Evolutionary conservation across 192 early-diverging fungal species (phyloP).

Genomic region (Glomus cerebriforme): DNA sequence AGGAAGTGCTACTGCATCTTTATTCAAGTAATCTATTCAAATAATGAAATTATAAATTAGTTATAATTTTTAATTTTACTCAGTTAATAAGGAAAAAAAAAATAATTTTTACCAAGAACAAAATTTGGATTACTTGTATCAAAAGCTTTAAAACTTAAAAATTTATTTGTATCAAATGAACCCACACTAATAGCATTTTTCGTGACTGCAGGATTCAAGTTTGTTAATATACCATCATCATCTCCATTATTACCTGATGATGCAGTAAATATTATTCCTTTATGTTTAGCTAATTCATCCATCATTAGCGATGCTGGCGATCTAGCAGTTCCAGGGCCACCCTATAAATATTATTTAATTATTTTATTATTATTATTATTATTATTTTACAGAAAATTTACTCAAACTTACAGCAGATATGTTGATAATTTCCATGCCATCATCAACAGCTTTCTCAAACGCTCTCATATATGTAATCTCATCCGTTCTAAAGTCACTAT

Average conservation of each 20-base stretch:
- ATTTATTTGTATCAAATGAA: too few relatives aligned
- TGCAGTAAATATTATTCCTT: constrained; percentile 37
- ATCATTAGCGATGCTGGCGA: constrained; percentile 49
- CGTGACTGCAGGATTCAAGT: constrained; percentile 34
- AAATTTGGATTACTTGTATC: too few relatives aligned
- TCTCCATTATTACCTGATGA: constrained; percentile 84
- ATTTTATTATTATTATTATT: background rate
- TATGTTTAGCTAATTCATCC: constrained; percentile 40
- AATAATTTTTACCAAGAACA: too few relatives aligned
- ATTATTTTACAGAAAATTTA: too few relatives aligned
- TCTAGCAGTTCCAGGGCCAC: constrained; percentile 44
- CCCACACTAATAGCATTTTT: background rate
- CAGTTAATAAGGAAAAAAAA: too few relatives aligned
- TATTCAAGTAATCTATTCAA: too few relatives aligned
- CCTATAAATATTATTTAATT: background rate
- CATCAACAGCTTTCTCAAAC: background rate
- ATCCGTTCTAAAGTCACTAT: background rate
- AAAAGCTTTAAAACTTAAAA: too few relatives aligned
- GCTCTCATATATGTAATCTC: background rate
- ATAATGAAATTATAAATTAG: too few relatives aligned
- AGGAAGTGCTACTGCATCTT: too few relatives aligned
- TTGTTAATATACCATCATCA: constrained; percentile 42
- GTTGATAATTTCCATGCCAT: background rate
- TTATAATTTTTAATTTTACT: too few relatives aligned
- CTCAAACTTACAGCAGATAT: background rate